Conservation (phyloP, 2,329 filamentous ascomycete genomes). For the Leptographium procerum region DNA sequence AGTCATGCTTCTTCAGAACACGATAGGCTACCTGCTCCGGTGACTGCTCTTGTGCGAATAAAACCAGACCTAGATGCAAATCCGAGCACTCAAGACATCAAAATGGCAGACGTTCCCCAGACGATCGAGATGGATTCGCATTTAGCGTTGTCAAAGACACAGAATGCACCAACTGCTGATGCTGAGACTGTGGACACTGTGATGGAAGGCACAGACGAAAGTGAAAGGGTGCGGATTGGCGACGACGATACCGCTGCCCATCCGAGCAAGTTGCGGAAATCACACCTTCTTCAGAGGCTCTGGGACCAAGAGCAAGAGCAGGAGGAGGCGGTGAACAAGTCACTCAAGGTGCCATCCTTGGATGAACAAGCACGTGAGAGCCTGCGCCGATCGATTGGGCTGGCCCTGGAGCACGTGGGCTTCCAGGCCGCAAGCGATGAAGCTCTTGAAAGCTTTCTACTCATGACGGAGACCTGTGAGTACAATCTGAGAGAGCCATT, state of each 20-base stretch:
- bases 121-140: background rate
- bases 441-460: constrained; percentile 47
- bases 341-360: constrained; percentile 4
- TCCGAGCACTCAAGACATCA: background rate
- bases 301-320: constrained; percentile 5
- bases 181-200: background rate
- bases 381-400: constrained; percentile 42
- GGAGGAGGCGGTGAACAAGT: background rate
- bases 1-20: background rate
- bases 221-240: background rate
- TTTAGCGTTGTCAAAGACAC: background rate
- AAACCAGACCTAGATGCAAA: background rate
- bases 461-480: constrained; percentile 47
- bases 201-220: background rate
- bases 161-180: background rate
- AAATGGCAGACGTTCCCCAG: background rate
- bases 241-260: background rate
- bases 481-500: background rate
- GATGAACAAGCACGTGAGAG: constrained; percentile 27
- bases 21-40: background rate
- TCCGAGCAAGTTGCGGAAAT: constrained; percentile 1
- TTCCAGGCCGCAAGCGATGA: constrained; percentile 43
- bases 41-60: background rate
- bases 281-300: constrained; percentile 9
- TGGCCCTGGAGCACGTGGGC: constrained; percentile 46